Evolutionary conservation across 1,139 yeast genomes (phyloP).

Genomic region (Pichia sp.): DNA sequence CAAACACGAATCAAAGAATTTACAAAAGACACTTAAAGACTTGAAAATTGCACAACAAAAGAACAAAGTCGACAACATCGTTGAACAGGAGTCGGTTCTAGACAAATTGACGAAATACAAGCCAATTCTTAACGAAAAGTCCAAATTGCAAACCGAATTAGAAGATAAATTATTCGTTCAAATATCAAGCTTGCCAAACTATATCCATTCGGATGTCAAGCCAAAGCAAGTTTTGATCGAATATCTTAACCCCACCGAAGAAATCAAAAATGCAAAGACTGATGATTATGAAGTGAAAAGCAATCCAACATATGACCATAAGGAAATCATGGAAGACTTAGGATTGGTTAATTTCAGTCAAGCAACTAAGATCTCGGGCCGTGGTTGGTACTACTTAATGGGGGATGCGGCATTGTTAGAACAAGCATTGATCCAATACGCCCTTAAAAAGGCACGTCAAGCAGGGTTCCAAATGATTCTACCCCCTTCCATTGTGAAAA

Average conservation of each 20-base stretch:
- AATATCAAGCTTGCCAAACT: slow-evolving; percentile 67
- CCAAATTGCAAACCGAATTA: slow-evolving; percentile 34
- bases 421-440: slow-evolving; percentile 83
- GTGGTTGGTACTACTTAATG: slow-evolving; percentile 83
- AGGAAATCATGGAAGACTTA: slow-evolving; percentile 57
- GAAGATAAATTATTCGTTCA: slow-evolving; percentile 39
- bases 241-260: slow-evolving; percentile 46
- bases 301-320: slow-evolving; percentile 50
- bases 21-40: slow-evolving; percentile 20
- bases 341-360: slow-evolving; percentile 66
- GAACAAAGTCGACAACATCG: slow-evolving; percentile 8
- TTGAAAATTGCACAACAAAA: slow-evolving; percentile 21
- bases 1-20: slow-evolving; percentile 22
- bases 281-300: slow-evolving; percentile 19
- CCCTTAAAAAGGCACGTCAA: slow-evolving; percentile 61
- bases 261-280: slow-evolving; percentile 10
- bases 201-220: slow-evolving; percentile 53
- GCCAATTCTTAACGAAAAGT: slow-evolving; percentile 28
- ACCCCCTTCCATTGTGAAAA: slow-evolving; percentile 86
- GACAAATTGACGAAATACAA: slow-evolving; percentile 22
- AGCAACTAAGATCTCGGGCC: slow-evolving; percentile 78
- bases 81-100: slow-evolving; percentile 14
- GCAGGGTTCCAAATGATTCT: slow-evolving; percentile 68
- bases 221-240: slow-evolving; percentile 46
- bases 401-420: slow-evolving; percentile 91